Evolutionary conservation across 345 rosid species (phyloP).

Genomic region (Cochlearia excelsa): DNA sequence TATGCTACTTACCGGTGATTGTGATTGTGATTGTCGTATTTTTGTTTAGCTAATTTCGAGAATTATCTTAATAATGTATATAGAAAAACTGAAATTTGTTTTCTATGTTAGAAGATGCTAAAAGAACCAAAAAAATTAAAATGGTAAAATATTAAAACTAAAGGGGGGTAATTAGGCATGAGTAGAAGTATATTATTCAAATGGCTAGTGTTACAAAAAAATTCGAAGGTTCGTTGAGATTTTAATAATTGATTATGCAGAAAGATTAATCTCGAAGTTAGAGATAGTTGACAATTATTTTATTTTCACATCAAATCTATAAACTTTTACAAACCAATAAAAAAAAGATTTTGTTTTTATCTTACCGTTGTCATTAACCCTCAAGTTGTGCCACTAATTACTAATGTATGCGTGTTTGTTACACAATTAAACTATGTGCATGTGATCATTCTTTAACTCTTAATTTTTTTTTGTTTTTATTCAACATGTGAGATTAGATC

Average conservation of each 20-base stretch:
- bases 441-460: background rate
- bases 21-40: background rate
- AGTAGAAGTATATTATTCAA: constrained; percentile 4
- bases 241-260: constrained; percentile 5
- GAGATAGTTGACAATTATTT: constrained; percentile 23
- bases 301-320: constrained; percentile 16
- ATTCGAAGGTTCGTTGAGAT: constrained; percentile 46
- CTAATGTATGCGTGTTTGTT: background rate
- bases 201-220: constrained; percentile 23
- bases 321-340: background rate
- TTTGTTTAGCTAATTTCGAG: background rate
- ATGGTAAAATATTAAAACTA: background rate
- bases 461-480: too few relatives aligned
- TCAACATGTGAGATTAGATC: too few relatives aligned
- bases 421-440: background rate
- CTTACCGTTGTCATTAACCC: constrained; percentile 1
- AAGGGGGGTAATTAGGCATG: constrained; percentile 1
- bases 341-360: background rate
- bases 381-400: constrained; percentile 2
- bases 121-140: background rate
- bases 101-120: background rate
- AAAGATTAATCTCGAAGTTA: constrained; percentile 23
- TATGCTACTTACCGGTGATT: background rate
- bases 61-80: too few relatives aligned
- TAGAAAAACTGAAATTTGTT: too few relatives aligned